Evolutionary conservation across 179 eudicot species (phyloP).

Genomic region (Spinacia oleracea): DNA sequence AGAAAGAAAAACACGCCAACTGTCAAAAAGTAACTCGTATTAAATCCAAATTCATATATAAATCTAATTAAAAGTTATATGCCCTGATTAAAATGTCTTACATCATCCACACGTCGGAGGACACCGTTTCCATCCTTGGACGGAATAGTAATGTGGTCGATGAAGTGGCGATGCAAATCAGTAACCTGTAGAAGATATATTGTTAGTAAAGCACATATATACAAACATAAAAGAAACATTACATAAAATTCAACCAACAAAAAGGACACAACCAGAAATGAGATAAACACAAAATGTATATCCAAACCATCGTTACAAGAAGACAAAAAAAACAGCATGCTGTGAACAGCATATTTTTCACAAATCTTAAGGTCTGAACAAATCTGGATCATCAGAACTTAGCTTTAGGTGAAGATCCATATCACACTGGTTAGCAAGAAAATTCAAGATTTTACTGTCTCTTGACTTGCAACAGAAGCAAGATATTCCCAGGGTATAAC

Average conservation of each 20-base stretch:
- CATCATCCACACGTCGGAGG: slow-evolving; percentile 88
- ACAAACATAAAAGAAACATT: background rate
- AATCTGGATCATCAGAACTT: background rate
- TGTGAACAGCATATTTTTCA: background rate
- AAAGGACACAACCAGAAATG: slow-evolving; percentile 1
- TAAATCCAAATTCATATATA: background rate
- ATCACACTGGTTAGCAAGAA: background rate
- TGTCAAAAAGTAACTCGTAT: background rate
- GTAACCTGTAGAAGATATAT: slow-evolving; percentile 54
- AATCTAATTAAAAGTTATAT: background rate
- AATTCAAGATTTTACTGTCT: no score
- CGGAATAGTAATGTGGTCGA: slow-evolving; percentile 90
- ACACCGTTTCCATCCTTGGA: slow-evolving; percentile 79
- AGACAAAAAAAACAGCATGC: background rate
- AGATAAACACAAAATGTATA: background rate
- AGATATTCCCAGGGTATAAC: no score
- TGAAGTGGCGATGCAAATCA: slow-evolving; percentile 91
- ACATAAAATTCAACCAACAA: slow-evolving; percentile 5
- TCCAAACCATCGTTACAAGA: background rate
- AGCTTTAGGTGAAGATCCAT: background rate
- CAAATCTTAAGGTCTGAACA: background rate
- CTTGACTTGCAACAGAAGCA: background rate
- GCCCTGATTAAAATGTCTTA: slow-evolving; percentile 40
- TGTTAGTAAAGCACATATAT: background rate
- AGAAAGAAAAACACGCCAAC: background rate